Conservation (phyloP, 495 filamentous ascomycete genomes). For the Lophiotrema nucula region DNA sequence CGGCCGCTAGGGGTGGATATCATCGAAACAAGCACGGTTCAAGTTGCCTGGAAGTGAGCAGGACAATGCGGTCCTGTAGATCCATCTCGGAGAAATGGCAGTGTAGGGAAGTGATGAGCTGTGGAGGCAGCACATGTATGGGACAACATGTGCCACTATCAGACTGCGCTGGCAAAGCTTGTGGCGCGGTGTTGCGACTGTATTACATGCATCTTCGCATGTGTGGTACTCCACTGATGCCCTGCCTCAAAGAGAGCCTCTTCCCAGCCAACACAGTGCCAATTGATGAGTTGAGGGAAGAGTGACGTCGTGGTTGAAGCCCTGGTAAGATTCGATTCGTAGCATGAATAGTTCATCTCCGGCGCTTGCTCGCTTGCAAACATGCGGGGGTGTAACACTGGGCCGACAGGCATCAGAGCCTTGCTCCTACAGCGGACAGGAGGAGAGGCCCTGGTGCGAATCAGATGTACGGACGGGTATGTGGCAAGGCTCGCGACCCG, state of each 20-base stretch:
- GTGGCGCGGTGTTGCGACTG: not conserved
- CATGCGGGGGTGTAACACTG: constrained; percentile 13
- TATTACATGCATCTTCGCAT: not conserved
- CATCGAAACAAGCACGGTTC: constrained; percentile 3
- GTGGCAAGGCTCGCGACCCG: constrained; percentile 19
- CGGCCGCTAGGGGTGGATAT: not conserved
- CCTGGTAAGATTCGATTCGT: constrained; percentile 2
- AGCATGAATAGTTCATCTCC: constrained; percentile 28
- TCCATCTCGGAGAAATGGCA: constrained; percentile 22
- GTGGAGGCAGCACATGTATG: not conserved
- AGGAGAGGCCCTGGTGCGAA: constrained; percentile 19
- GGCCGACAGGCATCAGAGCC: not conserved
- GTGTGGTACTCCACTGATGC: not conserved
- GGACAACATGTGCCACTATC: constrained; percentile 17
- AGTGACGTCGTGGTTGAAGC: constrained; percentile 16
- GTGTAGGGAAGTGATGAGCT: constrained; percentile 16
- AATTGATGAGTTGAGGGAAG: not conserved
- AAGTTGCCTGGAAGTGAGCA: constrained; percentile 6
- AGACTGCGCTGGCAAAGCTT: constrained; percentile 2
- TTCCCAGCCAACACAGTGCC: not conserved
- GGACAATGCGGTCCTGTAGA: constrained; percentile 5
- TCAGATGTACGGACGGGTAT: constrained; percentile 17
- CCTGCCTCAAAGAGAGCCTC: not conserved
- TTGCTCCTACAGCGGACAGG: not conserved
- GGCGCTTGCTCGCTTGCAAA: not conserved